Percentiles rank a stretch among this genome's conserved stretches.
phyloP scores from a whole-genome alignment of 1,139 yeast species.

The Geotrichum candidum region DNA sequence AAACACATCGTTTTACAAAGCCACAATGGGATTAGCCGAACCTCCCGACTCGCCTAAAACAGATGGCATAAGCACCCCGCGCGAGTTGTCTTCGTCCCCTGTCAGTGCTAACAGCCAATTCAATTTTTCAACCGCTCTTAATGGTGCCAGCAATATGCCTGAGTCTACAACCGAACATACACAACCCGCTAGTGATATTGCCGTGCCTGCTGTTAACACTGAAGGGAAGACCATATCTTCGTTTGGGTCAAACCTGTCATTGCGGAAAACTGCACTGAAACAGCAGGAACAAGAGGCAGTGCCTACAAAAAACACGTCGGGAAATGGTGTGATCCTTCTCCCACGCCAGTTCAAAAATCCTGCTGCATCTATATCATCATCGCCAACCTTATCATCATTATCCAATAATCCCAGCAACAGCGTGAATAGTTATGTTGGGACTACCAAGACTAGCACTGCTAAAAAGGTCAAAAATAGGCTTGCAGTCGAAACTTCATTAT shows the following conservation, averaged over 20 bases:
- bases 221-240: background rate
- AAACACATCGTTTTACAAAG: background rate
- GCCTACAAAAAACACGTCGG: background rate
- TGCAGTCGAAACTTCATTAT: background rate
- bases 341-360: constrained; percentile 9
- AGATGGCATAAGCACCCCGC: background rate
- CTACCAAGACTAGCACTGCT: background rate
- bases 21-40: background rate
- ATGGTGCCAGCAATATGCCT: constrained; percentile 4
- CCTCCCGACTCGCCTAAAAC: constrained; percentile 13
- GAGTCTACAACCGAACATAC: constrained; percentile 7
- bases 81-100: constrained; percentile 5
- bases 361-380: background rate
- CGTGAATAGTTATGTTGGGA: background rate
- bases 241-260: constrained; percentile 19
- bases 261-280: constrained; percentile 29
- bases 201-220: constrained; percentile 15
- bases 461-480: background rate
- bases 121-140: constrained; percentile 2
- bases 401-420: background rate
- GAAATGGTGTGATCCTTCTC: constrained; percentile 13
- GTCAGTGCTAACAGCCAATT: constrained; percentile 10
- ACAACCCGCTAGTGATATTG: constrained; percentile 2
- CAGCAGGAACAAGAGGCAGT: background rate
- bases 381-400: background rate